phyloP scores from a whole-genome alignment of 208 protist species.

The Wallacemonas sp. region DNA sequence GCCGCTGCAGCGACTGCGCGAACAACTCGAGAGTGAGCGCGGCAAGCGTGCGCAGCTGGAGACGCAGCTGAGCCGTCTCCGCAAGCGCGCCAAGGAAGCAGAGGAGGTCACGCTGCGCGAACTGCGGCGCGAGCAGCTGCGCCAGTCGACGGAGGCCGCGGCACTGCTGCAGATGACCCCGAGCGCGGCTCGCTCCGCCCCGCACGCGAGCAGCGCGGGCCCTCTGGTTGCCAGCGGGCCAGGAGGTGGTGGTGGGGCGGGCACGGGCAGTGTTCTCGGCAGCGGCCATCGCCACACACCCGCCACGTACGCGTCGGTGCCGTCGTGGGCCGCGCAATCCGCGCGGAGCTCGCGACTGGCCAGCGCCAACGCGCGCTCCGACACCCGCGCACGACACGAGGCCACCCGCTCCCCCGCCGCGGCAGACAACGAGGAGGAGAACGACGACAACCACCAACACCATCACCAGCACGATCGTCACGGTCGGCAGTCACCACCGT shows the following conservation, averaged over 20 bases:
- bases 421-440: background rate
- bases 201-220: background rate
- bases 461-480: background rate
- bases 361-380: slow-evolving; percentile 5
- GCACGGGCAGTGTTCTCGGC: background rate
- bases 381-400: background rate
- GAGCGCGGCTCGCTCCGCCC: background rate
- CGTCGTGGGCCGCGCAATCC: slow-evolving; percentile 1
- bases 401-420: background rate
- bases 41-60: slow-evolving; percentile 68
- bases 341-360: slow-evolving; percentile 5
- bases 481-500: background rate
- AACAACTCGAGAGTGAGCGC: slow-evolving; percentile 86
- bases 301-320: background rate
- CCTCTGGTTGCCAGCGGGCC: too few species aligned
- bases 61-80: slow-evolving; percentile 69
- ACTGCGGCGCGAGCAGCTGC: slow-evolving; percentile 80
- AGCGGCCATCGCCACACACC: slow-evolving; percentile 9
- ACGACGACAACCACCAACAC: background rate
- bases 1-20: slow-evolving; percentile 74
- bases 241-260: background rate
- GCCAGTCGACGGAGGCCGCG: slow-evolving; percentile 27
- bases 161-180: slow-evolving; percentile 12
- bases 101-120: slow-evolving; percentile 74
- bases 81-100: slow-evolving; percentile 77